A percentile compares a stretch with the other conserved stretches of the same genome.
Conservation (phyloP, 2,329 filamentous ascomycete species). For the Botryosphaeria dothidea region DNA sequence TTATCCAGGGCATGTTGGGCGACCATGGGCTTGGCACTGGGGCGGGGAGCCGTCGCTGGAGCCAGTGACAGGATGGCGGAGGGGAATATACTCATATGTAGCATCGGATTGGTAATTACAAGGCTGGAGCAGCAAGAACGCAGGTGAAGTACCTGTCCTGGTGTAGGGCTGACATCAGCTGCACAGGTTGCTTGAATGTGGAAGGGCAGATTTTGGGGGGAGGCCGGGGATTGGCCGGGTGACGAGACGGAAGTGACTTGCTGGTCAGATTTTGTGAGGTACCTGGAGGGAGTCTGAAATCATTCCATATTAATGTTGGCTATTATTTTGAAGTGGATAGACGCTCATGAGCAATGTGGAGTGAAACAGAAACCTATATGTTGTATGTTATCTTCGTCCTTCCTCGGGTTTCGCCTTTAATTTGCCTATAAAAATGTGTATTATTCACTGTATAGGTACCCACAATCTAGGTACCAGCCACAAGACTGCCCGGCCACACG, state of each 20-base stretch:
- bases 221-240: neutral
- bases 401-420: no score
- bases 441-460: neutral
- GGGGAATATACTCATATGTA: neutral
- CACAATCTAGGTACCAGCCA: neutral
- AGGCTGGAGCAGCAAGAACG: neutral
- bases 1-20: no score
- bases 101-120: neutral
- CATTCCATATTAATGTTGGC: no score
- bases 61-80: neutral
- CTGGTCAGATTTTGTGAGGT: neutral
- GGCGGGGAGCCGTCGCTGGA: neutral
- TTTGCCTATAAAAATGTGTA: no score
- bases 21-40: neutral
- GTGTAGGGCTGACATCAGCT: constrained; percentile 1
- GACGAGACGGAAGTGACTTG: neutral
- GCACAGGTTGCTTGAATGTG: no score
- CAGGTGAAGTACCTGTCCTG: neutral
- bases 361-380: no score
- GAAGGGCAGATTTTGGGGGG: neutral
- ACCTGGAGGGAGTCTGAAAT: neutral
- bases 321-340: no score
- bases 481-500: neutral
- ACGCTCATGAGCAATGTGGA: no score
- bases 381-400: no score